These are phyloP conservation scores for Tetrapyrgos nigripes DNA, from an alignment of 1,284 basidiomycete genomes.

Conservation along the genomic window DNA sequence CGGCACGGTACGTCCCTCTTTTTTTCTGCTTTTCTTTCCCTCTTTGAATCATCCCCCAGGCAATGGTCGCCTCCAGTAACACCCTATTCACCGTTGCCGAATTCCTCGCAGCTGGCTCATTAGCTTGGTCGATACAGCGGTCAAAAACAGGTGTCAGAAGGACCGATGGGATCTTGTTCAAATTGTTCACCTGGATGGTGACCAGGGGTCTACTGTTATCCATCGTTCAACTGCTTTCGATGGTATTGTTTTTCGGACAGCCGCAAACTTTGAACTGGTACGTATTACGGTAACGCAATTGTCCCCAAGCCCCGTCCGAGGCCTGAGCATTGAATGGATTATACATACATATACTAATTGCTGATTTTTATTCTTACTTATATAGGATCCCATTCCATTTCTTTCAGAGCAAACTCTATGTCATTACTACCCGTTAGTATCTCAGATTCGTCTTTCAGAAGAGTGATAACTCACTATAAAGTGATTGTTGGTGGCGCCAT, in stretches of 20 bases:
- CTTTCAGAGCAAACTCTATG: background rate
- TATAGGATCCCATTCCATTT: background rate
- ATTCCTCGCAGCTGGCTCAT: background rate
- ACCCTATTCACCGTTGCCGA: conserved; percentile 4
- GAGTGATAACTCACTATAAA: too few relatives aligned
- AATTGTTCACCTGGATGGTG: conserved; percentile 1
- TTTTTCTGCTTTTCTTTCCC: background rate
- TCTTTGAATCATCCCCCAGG: background rate
- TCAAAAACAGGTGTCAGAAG: conserved; percentile 9
- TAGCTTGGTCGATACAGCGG: conserved; percentile 7
- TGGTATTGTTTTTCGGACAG: conserved; percentile 3
- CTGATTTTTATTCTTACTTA: background rate
- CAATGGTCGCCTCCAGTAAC: conserved; percentile 5
- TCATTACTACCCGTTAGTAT: background rate
- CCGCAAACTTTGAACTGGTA: background rate
- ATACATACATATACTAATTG: background rate
- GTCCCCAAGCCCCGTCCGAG: background rate
- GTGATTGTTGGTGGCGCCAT: too few relatives aligned
- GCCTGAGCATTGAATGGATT: background rate
- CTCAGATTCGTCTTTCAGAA: too few relatives aligned
- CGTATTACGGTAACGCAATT: background rate
- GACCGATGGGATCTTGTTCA: conserved; percentile 6
- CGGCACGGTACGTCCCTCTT: background rate
- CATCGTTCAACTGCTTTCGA: conserved; percentile 5
- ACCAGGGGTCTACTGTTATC: conserved; percentile 8